These are phyloP conservation scores for Monosporascus sp. DNA, from an alignment of 2,329 filamentous ascomycete species.

Conservation along the genomic window DNA sequence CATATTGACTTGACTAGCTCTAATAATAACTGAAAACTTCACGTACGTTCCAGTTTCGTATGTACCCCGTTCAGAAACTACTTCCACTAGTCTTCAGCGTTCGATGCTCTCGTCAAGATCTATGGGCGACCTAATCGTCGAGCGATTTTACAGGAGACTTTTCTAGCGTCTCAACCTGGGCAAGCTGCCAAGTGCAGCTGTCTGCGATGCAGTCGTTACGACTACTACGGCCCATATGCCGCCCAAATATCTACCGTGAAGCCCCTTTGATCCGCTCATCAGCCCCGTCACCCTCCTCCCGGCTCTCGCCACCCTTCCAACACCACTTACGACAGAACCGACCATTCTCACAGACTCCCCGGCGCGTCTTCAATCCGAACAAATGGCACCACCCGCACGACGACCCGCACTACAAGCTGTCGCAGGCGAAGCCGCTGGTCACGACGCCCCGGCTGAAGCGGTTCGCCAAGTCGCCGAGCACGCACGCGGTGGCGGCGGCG, in stretches of 20 bases:
- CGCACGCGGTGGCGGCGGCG: slow-evolving; percentile 34
- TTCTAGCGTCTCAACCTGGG: neutral
- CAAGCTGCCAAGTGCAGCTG: neutral
- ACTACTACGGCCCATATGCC: slow-evolving; percentile 7
- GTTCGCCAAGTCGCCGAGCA: slow-evolving; percentile 29
- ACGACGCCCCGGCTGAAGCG: slow-evolving; percentile 27
- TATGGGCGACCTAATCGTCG: no score
- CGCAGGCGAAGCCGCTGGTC: slow-evolving; percentile 33
- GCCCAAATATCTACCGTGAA: neutral
- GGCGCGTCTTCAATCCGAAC: slow-evolving; percentile 8
- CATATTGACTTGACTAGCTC: no score
- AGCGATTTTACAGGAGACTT: no score
- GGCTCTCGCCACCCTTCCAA: slow-evolving; percentile 3
- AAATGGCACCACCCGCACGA: slow-evolving; percentile 16
- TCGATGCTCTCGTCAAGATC: no score
- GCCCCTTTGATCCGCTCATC: neutral
- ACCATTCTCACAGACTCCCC: slow-evolving; percentile 15
- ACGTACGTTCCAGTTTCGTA: no score
- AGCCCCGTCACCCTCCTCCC: neutral
- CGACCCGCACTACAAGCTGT: slow-evolving; percentile 11
- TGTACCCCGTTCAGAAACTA: no score
- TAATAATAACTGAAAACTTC: no score
- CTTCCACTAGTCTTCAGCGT: no score
- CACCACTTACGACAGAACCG: neutral
- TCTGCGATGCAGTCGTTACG: slow-evolving; percentile 15